Percentiles rank a stretch among this genome's conserved stretches.
Evolutionary conservation across 164 flowering plant species (phyloP).

Genomic region (Tetracentron sinense): DNA sequence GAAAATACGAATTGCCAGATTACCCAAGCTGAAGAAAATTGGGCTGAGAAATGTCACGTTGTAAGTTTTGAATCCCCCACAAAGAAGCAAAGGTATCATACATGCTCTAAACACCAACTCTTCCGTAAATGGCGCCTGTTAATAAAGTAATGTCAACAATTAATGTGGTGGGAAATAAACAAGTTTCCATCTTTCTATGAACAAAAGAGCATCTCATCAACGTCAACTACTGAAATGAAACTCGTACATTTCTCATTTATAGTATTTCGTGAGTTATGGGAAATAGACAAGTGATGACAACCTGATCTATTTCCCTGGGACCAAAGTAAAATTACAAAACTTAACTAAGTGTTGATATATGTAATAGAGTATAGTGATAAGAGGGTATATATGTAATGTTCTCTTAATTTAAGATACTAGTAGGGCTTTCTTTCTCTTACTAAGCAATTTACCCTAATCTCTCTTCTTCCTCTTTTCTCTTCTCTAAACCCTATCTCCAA

Average conservation of each 20-base stretch:
- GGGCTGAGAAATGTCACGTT: conserved; percentile 70
- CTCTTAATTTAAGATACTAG: too few relatives aligned
- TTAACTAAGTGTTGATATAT: too few relatives aligned
- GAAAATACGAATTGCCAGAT: conserved; percentile 6
- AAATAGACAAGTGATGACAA: not conserved
- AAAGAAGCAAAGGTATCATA: conserved; percentile 89
- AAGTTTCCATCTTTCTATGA: not conserved
- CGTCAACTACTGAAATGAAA: not conserved
- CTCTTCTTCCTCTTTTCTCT: too few relatives aligned
- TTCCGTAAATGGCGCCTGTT: conserved; percentile 90
- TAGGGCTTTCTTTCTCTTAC: too few relatives aligned
- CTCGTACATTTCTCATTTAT: too few relatives aligned
- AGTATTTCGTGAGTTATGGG: not conserved
- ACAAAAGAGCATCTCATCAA: not conserved
- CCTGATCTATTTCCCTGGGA: not conserved
- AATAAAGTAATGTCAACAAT: conserved; percentile 7
- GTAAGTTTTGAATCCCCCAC: conserved; percentile 68
- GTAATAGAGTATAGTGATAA: too few relatives aligned
- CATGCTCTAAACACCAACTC: conserved; percentile 97
- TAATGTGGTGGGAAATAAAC: not conserved
- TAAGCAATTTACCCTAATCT: too few relatives aligned
- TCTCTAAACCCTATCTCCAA: too few relatives aligned
- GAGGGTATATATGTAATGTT: too few relatives aligned
- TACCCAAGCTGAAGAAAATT: conserved; percentile 90
- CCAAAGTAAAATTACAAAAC: not conserved